A percentile compares a stretch with the other conserved stretches of the same genome.
Conservation (phyloP, 208 protist genomes). For the Endotrypanum monterogeii region DNA sequence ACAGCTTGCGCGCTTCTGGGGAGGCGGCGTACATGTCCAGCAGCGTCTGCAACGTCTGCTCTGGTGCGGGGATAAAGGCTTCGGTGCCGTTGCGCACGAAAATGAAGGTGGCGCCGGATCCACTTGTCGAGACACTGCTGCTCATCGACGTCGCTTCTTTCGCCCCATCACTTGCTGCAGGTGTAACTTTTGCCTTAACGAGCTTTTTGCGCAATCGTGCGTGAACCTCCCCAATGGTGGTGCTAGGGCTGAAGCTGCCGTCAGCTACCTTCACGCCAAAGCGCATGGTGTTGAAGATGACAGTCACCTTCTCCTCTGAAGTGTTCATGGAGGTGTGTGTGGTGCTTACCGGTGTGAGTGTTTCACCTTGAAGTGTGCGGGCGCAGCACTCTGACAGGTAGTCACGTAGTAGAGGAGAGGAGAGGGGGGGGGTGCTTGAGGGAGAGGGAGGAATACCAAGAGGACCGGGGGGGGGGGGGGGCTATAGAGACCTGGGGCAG, state of each 20-base stretch:
- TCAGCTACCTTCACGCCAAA: constrained; percentile 54
- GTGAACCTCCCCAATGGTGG: constrained; percentile 71
- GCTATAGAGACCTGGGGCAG: background rate
- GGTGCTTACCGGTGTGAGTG: background rate
- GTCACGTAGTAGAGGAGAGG: background rate
- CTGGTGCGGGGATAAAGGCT: constrained; percentile 70
- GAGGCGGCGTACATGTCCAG: constrained; percentile 51
- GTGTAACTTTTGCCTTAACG: constrained; percentile 27
- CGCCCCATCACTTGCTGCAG: background rate
- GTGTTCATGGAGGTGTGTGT: constrained; percentile 12
- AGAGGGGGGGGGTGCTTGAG: too few species aligned
- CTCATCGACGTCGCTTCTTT: constrained; percentile 11
- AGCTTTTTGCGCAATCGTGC: constrained; percentile 62
- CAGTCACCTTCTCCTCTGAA: constrained; percentile 46
- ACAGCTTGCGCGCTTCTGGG: constrained; percentile 41
- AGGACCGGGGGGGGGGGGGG: background rate
- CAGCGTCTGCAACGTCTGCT: constrained; percentile 63
- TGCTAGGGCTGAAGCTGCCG: constrained; percentile 49
- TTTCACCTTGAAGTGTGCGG: background rate
- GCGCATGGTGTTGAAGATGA: constrained; percentile 53
- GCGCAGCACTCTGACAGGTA: background rate
- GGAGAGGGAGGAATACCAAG: too few species aligned
- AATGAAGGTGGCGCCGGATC: constrained; percentile 41
- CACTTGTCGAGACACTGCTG: constrained; percentile 1
- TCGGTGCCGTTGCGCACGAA: constrained; percentile 69